Evolutionary conservation across 2,329 filamentous ascomycete genomes (phyloP).

Genomic region (Macroventuria anomochaeta): DNA sequence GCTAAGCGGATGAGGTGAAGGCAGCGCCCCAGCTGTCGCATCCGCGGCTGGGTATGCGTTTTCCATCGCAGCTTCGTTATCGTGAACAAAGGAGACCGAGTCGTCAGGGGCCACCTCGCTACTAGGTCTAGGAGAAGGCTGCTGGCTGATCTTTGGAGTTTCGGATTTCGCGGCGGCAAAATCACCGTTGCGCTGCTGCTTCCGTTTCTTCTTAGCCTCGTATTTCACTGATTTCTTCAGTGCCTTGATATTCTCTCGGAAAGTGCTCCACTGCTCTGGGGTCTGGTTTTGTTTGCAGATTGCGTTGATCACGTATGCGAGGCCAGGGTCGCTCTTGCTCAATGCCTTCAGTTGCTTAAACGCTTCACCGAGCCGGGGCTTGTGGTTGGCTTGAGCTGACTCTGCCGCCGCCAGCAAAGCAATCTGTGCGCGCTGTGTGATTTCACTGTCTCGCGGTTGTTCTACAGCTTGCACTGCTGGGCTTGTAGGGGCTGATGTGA

Average conservation of each 20-base stretch:
- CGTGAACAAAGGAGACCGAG: constrained; percentile 30
- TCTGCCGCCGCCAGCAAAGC: constrained; percentile 53
- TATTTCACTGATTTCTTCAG: constrained; percentile 51
- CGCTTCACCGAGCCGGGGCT: constrained; percentile 40
- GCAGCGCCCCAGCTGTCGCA: constrained; percentile 6
- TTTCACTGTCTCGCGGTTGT: constrained; percentile 20
- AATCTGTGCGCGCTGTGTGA: constrained; percentile 39
- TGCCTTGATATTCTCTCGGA: constrained; percentile 53
- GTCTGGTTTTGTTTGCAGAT: constrained; percentile 52
- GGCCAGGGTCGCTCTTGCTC: constrained; percentile 45
- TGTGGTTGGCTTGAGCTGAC: constrained; percentile 48
- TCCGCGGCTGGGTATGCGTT: constrained; percentile 28
- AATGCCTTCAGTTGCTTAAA: constrained; percentile 53
- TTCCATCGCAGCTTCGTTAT: constrained; percentile 25
- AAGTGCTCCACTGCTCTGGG: constrained; percentile 48
- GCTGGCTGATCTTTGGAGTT: constrained; percentile 23
- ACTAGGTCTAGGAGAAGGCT: constrained; percentile 32
- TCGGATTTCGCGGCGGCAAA: constrained; percentile 44
- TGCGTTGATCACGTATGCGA: constrained; percentile 52
- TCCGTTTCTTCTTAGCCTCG: constrained; percentile 31
- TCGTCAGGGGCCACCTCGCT: constrained; percentile 36
- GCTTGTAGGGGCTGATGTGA: constrained; percentile 25
- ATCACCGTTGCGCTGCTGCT: constrained; percentile 24
- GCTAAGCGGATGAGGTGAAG: constrained; percentile 35
- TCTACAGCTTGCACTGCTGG: constrained; percentile 22